Evolutionary conservation across 371 early-diverging fungal species (phyloP), one percentile per base, ranked within the genome.

Genomic region (Syncephalastrum sp.): DNA sequence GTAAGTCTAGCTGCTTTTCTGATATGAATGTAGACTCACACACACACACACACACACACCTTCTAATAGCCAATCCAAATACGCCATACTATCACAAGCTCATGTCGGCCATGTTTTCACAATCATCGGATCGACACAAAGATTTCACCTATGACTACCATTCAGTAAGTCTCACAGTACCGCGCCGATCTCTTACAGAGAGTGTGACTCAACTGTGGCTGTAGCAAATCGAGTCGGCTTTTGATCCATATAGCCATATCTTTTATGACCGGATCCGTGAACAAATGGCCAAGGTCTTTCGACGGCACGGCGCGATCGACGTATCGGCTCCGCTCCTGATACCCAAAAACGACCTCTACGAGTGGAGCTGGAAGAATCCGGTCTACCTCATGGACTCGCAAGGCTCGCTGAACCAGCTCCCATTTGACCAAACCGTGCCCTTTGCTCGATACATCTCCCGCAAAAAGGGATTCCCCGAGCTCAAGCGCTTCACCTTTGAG

Each of bases 121-220:
- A 90, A 61, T 74, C 81, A 1, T 75, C 88, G 0, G 92, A 93
- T 74, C 77, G 83, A 59, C 93, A 92, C 64, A 93, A 91, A 57
- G 97, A 95, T 56, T 89, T 90, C 59, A 88, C 94, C 0, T 97
- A 90, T 62, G 98, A 97, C 56, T 91, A 87, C 61, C 88, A 92
- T 49, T 75, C 89, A 0, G 74, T 67, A 60, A 70, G 70, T 56
- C 2, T 21, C 21, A 0, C 21, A 21, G 2, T 12, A 19, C 8
- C 14, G 8, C 2, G 2, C 53, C 29, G 33, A 27, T 47, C n/a
- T 25, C 16, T 25, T 23, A 46, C 42, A 25, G 21, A 13, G 19
- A 42, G 16, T 42, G 27, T 33, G 5, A 10, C 38, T 33, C 12
- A 33, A 5, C 38, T 33, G 27, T 16, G n/a, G 25, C n/a, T 29